phyloP scores from a whole-genome alignment of 176 grass and related monocot genomes.

The Oryza coarctata region DNA sequence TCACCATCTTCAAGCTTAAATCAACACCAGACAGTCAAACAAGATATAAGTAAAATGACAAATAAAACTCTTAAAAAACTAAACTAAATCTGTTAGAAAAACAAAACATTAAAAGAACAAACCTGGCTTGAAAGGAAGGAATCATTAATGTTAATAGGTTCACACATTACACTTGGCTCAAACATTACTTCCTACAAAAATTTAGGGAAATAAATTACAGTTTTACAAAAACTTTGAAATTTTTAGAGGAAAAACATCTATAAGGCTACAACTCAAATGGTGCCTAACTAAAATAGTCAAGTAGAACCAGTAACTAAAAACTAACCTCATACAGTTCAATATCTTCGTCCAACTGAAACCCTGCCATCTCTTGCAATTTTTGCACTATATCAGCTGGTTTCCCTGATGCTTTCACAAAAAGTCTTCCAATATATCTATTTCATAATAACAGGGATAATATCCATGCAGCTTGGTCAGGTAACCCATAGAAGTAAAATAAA shows the following conservation, averaged over 20 bases:
- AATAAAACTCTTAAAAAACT: not conserved
- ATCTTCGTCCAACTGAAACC: slow-evolving; percentile 75
- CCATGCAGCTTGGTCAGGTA: slow-evolving; percentile 10
- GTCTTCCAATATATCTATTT: slow-evolving; percentile 74
- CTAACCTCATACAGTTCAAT: slow-evolving; percentile 85
- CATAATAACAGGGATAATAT: slow-evolving; percentile 29
- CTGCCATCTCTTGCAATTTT: slow-evolving; percentile 78
- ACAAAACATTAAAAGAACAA: slow-evolving; percentile 12
- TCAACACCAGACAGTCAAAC: slow-evolving; percentile 34
- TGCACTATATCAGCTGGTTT: slow-evolving; percentile 69
- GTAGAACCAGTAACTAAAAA: not conserved
- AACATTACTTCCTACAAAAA: slow-evolving; percentile 74
- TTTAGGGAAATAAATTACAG: slow-evolving; percentile 22
- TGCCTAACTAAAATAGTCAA: not conserved
- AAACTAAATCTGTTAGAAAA: not conserved
- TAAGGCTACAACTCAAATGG: not conserved
- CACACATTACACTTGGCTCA: slow-evolving; percentile 73
- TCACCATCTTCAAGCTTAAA: slow-evolving; percentile 83
- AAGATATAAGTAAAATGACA: slow-evolving; percentile 33
- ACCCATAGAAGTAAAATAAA: not conserved
- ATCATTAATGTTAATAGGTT: slow-evolving; percentile 35
- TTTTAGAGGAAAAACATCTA: not conserved
- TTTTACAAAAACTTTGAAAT: not conserved
- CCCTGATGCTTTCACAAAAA: slow-evolving; percentile 65
- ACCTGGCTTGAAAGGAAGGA: slow-evolving; percentile 65